A percentile compares a stretch with the other conserved stretches of the same genome.
These are phyloP conservation scores for Cytospora schulzeri DNA, from an alignment of 2,329 filamentous ascomycete genomes.

Conservation along the genomic window DNA sequence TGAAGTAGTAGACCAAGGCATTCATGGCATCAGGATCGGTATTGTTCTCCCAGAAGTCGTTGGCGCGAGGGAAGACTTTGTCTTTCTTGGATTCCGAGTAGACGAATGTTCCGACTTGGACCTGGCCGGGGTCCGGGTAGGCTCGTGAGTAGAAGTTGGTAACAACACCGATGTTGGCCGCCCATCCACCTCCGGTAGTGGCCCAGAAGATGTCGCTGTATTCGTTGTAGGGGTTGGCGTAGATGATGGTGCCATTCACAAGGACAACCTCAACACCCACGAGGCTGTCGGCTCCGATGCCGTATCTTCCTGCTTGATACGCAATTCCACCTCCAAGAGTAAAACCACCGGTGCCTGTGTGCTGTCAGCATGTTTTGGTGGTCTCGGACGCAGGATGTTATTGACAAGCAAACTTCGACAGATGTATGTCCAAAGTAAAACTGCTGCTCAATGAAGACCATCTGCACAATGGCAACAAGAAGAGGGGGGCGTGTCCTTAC, in stretches of 20 bases:
- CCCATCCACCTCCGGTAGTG: slow-evolving; percentile 22
- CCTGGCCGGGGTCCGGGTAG: slow-evolving; percentile 21
- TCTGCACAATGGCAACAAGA: background rate
- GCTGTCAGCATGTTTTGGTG: background rate
- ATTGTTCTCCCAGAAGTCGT: slow-evolving; percentile 21
- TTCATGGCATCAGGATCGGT: slow-evolving; percentile 18
- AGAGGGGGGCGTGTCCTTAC: background rate
- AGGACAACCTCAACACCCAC: slow-evolving; percentile 22
- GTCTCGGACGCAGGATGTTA: background rate
- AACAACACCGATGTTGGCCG: slow-evolving; percentile 13
- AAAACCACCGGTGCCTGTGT: slow-evolving; percentile 12
- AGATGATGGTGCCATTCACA: slow-evolving; percentile 20
- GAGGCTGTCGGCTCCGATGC: slow-evolving; percentile 15
- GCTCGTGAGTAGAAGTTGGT: slow-evolving; percentile 24
- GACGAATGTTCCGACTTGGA: slow-evolving; percentile 12
- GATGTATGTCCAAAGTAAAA: no score
- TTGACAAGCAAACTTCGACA: no score
- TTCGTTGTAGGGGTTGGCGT: slow-evolving; percentile 24
- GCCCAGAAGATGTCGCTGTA: slow-evolving; percentile 23
- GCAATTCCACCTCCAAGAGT: slow-evolving; percentile 22
- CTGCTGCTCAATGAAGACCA: background rate
- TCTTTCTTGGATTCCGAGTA: slow-evolving; percentile 17
- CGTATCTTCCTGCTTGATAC: slow-evolving; percentile 19
- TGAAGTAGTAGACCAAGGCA: slow-evolving; percentile 20
- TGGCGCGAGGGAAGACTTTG: slow-evolving; percentile 15